Evolutionary conservation across 306 rosid genomes (phyloP), one percentile per base, ranked within the genome.

Genomic region (Pachyrhizus erosus): DNA sequence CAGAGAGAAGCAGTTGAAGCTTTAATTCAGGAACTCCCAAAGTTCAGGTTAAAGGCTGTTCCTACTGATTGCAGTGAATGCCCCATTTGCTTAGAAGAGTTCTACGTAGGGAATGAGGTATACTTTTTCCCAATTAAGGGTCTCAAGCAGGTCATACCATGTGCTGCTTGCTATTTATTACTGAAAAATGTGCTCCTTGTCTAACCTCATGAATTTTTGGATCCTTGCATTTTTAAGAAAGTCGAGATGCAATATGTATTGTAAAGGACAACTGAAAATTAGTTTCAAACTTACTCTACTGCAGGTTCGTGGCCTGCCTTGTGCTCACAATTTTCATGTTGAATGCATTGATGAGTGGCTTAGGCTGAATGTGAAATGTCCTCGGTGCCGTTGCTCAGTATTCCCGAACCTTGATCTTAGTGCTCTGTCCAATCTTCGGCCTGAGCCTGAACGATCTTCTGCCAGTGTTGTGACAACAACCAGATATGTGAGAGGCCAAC

Each of bases 1-100:
- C 92, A 96, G 99, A 93, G 97, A 84, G 99, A 96, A 89, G 99
- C 99, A 23, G 99, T 96, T 21, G 99, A 96, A 90, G 99, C 99
- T 78, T 92, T 96, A 78, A 93, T 96, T 88, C 97, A 96, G 93
- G 99, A 96, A 83, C 98, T 96, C 69, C 99, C 99, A 0, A 93
- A 96, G 89, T 96, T 96, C 88, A 87, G 90, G 86, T 85, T 96
- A 73, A 96, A 96, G 91, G 97, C 99, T 78, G 99, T 96, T 87
- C 98, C 98, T 60, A 93, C 98, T 8, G 99, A 96, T 86, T 96
- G 99, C 88, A 91, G 97, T 57, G 99, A 96, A 85, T 96, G 99
- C 78, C 99, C 98, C 73, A 92, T 96, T 84, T 96, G 99, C 89
- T 86, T 96, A 71, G 99, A 96, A 91, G 99, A 96, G 86, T 96